Evolutionary conservation across 441 rosid species (phyloP).

Genomic region (Lepidium campestre): DNA sequence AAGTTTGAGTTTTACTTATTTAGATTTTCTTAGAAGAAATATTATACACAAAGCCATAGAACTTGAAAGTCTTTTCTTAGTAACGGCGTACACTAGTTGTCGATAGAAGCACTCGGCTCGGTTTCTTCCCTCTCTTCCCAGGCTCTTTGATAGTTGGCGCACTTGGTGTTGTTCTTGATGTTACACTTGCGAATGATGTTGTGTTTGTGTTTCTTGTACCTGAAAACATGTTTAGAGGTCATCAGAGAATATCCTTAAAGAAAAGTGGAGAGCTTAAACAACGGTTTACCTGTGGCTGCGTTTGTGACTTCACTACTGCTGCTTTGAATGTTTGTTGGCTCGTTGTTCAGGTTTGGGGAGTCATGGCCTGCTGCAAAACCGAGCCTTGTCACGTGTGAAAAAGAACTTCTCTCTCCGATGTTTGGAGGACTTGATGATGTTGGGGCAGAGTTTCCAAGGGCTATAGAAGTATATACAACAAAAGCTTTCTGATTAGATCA

Average conservation of each 20-base stretch:
- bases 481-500: background rate
- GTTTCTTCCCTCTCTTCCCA: constrained; percentile 73
- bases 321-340: constrained; percentile 33
- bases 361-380: constrained; percentile 91
- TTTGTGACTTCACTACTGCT: constrained; percentile 29
- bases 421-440: constrained; percentile 68
- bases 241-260: background rate
- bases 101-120: constrained; percentile 64
- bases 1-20: background rate
- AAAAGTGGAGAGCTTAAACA: constrained; percentile 4
- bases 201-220: constrained; percentile 46
- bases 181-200: constrained; percentile 72
- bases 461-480: constrained; percentile 29
- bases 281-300: constrained; percentile 34
- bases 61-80: constrained; percentile 24
- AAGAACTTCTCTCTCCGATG: constrained; percentile 60
- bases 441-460: constrained; percentile 54
- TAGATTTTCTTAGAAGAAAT: background rate
- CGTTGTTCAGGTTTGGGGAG: constrained; percentile 72
- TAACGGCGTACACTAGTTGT: constrained; percentile 74
- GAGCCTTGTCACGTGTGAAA: constrained; percentile 80
- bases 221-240: constrained; percentile 18
- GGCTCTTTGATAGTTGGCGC: constrained; percentile 40
- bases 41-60: constrained; percentile 10
- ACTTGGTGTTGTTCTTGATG: constrained; percentile 41